These are phyloP conservation scores for Hymenoscyphus linearis DNA, from an alignment of 2,329 filamentous ascomycete genomes.

Conservation along the genomic window DNA sequence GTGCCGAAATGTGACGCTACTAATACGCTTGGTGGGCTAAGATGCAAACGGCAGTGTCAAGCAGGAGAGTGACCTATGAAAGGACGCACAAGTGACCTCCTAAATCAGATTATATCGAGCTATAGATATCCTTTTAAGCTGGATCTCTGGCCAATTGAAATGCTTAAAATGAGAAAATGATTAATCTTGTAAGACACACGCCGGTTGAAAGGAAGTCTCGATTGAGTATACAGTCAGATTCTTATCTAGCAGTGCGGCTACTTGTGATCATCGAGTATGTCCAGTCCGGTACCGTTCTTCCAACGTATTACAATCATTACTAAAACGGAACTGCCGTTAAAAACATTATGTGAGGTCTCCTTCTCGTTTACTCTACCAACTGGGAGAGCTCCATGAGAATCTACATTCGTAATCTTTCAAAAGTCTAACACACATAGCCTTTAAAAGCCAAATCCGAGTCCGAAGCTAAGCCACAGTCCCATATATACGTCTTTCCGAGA, in stretches of 20 bases:
- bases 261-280: not conserved
- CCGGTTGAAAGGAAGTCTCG: not conserved
- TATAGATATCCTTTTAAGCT: not conserved
- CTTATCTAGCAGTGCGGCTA: not conserved
- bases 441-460: not conserved
- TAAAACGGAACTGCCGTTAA: not conserved
- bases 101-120: not conserved
- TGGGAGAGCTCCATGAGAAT: no score
- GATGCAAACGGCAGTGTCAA: not conserved
- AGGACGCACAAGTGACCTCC: not conserved
- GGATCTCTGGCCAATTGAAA: not conserved
- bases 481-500: not conserved
- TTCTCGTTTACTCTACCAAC: no score
- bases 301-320: not conserved
- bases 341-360: no score
- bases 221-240: not conserved
- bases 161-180: not conserved
- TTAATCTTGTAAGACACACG: not conserved
- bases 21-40: not conserved
- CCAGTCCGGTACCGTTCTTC: not conserved
- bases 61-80: not conserved
- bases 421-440: not conserved
- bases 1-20: slow-evolving; percentile 2
- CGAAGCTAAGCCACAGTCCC: not conserved
- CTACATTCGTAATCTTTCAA: not conserved